Conservation (phyloP, 2,329 filamentous ascomycete species). For the Hymenoscyphus albidus region DNA sequence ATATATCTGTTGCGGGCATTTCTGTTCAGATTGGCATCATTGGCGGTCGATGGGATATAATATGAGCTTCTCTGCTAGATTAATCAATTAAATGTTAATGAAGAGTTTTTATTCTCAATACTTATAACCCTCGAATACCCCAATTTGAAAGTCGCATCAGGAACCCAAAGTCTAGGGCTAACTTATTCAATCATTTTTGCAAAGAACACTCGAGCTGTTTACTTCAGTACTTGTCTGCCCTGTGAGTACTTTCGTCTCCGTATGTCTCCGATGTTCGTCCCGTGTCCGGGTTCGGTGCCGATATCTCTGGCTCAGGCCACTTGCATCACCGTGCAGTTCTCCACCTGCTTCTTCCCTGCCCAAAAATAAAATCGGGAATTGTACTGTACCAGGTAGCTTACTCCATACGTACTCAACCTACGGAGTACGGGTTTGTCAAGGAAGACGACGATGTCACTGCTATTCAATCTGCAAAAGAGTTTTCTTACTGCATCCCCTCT, state of each 20-base stretch:
- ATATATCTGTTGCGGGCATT: neutral
- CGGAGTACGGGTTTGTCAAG: neutral
- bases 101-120: no score
- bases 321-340: constrained; percentile 23
- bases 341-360: constrained; percentile 3
- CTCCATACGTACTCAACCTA: neutral
- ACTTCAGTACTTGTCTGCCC: no score
- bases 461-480: neutral
- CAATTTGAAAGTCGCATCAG: no score
- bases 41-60: neutral
- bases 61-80: neutral
- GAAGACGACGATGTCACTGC: neutral
- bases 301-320: neutral
- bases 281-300: neutral
- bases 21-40: neutral
- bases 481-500: constrained; percentile 1
- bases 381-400: neutral
- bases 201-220: no score
- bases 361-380: constrained; percentile 5
- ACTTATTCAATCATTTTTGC: no score
- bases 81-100: no score
- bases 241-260: no score
- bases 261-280: neutral
- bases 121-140: no score
- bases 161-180: no score